A percentile compares a stretch with the other conserved stretches of the same genome.
Conservation (phyloP, 176 grass and related monocot species). For the Cocos nucifera region DNA sequence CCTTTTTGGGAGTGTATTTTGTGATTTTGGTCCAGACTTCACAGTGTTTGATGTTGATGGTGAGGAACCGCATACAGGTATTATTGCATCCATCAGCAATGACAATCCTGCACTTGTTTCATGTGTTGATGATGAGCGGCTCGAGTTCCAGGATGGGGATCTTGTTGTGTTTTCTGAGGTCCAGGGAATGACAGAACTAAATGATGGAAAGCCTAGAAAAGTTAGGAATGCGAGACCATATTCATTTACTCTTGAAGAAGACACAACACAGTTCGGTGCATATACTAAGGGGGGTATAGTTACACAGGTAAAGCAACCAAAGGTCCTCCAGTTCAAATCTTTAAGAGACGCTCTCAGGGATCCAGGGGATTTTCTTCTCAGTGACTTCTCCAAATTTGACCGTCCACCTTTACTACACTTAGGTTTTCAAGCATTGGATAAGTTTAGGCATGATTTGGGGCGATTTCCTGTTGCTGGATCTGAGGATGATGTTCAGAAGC, state of each 20-base stretch:
- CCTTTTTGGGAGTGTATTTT: slow-evolving; percentile 77
- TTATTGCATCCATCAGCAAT: slow-evolving; percentile 82
- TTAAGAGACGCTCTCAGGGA: slow-evolving; percentile 75
- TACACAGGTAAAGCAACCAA: slow-evolving; percentile 79
- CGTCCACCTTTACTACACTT: slow-evolving; percentile 70
- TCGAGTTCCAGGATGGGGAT: slow-evolving; percentile 91
- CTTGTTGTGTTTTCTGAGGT: slow-evolving; percentile 84
- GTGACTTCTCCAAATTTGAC: slow-evolving; percentile 89
- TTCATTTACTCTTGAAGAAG: slow-evolving; percentile 84
- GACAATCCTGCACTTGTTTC: slow-evolving; percentile 72
- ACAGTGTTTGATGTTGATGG: slow-evolving; percentile 90
- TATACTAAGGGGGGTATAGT: slow-evolving; percentile 79
- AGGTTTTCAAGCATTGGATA: slow-evolving; percentile 87
- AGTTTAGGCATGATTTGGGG: slow-evolving; percentile 49
- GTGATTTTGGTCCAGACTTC: slow-evolving; percentile 83
- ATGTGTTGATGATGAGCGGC: slow-evolving; percentile 88
- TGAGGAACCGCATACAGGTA: slow-evolving; percentile 85
- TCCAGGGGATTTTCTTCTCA: slow-evolving; percentile 86
- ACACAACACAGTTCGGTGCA: slow-evolving; percentile 55
- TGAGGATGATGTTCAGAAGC: slow-evolving; percentile 49
- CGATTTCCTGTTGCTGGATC: slow-evolving; percentile 70
- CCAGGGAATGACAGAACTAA: slow-evolving; percentile 72
- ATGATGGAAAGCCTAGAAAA: slow-evolving; percentile 84
- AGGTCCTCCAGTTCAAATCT: slow-evolving; percentile 74
- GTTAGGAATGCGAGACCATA: slow-evolving; percentile 79